Conservation (phyloP, 768 basidiomycete species). For the Russula virescens region DNA sequence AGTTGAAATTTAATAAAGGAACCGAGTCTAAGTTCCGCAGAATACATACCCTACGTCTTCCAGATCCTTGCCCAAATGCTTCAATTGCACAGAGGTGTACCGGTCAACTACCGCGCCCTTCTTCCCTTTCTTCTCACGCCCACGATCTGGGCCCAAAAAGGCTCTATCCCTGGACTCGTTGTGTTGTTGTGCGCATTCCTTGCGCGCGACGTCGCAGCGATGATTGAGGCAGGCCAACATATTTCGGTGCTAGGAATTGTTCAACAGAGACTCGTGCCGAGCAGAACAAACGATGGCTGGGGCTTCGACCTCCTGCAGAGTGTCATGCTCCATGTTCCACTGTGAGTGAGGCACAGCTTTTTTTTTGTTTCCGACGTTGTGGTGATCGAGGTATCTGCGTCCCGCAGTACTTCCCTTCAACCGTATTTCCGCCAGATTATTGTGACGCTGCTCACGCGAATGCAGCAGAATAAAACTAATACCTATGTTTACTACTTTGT, state of each 20-base stretch:
- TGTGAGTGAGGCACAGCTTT: conserved; percentile 47
- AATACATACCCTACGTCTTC: conserved; percentile 97
- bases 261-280: conserved; percentile 85
- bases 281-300: conserved; percentile 82
- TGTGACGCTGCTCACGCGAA: conserved; percentile 73
- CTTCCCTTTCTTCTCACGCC: conserved; percentile 82
- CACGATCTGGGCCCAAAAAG: conserved; percentile 86
- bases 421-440: conserved; percentile 71
- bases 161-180: conserved; percentile 90
- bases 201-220: conserved; percentile 56
- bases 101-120: conserved; percentile 70
- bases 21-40: conserved; percentile 36
- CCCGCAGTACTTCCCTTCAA: conserved; percentile 51
- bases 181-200: conserved; percentile 83
- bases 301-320: conserved; percentile 86
- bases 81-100: conserved; percentile 68
- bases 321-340: conserved; percentile 63
- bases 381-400: not conserved
- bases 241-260: conserved; percentile 77
- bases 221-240: conserved; percentile 67
- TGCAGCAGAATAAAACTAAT: conserved; percentile 87
- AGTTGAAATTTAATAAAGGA: not conserved
- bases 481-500: conserved; percentile 80
- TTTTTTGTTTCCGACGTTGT: not conserved
- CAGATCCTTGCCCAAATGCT: conserved; percentile 96